phyloP scores from a whole-genome alignment of 2,329 filamentous ascomycete species.

The Apiospora saccharicola region DNA sequence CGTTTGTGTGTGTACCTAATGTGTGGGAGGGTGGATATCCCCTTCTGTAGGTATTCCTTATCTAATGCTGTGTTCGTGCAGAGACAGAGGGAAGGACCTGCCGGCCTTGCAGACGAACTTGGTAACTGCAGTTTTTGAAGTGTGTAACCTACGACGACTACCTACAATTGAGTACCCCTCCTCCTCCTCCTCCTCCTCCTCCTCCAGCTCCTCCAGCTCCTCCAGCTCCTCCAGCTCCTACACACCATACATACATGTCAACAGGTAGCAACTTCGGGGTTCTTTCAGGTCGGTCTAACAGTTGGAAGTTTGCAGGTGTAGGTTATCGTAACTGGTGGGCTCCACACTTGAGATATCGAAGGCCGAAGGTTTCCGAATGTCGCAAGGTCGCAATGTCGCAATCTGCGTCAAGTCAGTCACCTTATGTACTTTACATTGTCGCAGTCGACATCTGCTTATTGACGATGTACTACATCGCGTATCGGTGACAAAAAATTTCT shows the following conservation, averaged over 20 bases:
- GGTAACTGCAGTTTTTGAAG: neutral
- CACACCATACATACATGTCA: neutral
- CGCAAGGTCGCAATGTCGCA: slow-evolving; percentile 1
- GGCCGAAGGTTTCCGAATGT: slow-evolving; percentile 12
- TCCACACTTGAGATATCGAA: slow-evolving; percentile 11
- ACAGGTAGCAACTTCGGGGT: neutral
- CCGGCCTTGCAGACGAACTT: neutral
- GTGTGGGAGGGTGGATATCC: slow-evolving; percentile 7
- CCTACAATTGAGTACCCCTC: neutral
- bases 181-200: no score
- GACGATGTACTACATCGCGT: slow-evolving; percentile 1
- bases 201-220: no score
- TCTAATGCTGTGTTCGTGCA: neutral
- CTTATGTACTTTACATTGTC: neutral
- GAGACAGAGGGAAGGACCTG: neutral
- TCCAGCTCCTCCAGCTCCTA: neutral
- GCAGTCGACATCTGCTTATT: neutral
- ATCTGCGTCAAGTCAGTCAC: neutral
- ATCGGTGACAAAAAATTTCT: slow-evolving; percentile 2
- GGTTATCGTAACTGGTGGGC: neutral
- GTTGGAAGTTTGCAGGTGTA: neutral
- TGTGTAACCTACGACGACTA: neutral
- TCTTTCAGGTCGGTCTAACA: no score
- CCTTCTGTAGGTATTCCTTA: neutral
- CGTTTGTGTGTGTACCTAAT: neutral